Evolutionary conservation across 2,329 filamentous ascomycete species (phyloP), one percentile per base, ranked within the genome.

Genomic region (Epichloe baconii): DNA sequence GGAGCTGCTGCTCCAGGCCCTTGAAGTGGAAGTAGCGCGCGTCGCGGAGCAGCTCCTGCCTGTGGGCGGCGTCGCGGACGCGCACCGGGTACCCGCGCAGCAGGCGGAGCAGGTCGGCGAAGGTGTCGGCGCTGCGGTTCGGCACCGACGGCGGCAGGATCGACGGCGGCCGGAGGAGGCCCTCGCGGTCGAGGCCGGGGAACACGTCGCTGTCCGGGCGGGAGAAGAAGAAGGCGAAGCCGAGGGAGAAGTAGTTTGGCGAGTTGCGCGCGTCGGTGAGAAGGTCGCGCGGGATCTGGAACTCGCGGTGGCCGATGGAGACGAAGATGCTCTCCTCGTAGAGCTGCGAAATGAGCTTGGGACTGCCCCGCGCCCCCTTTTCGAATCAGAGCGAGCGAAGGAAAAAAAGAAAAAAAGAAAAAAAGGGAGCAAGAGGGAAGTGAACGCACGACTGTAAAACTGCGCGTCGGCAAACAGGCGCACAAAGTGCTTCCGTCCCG

Each of bases 241-340:
- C 90, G 3, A 96, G 78, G 0, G 88, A 85, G 73, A 97, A 97
- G 75, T 89, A 97, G 66, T 97, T 97, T 12, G 90, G 90, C n/a
- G 82, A 83, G 68, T 97, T 90, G 26, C 90, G 91, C 1, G 89
- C 88, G 37, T 80, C 78, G 34, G 79, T 84, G 67, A 97, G 95
- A 54, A 95, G 75, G 59, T 95, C 87, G 55, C 89, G 85, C 2
- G 90, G 86, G 57, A 97, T 90, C 64, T 89, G 85, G 68, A 97
- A 97, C 60, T 93, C 82, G 52, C 79, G 80, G 58, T 87, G 81
- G 53, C 91, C 91, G 60, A 97, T 91, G 54, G 86, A 85, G 61
- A 95, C 89, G 72, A 90, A 95, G 62, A 96, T 94, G 60, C 86
- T 86, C 55, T 88, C 88, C 59, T 91, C 87, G 67, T 91, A 94